phyloP scores from a whole-genome alignment of 2,329 filamentous ascomycete genomes.

The Penicillium sp. region DNA sequence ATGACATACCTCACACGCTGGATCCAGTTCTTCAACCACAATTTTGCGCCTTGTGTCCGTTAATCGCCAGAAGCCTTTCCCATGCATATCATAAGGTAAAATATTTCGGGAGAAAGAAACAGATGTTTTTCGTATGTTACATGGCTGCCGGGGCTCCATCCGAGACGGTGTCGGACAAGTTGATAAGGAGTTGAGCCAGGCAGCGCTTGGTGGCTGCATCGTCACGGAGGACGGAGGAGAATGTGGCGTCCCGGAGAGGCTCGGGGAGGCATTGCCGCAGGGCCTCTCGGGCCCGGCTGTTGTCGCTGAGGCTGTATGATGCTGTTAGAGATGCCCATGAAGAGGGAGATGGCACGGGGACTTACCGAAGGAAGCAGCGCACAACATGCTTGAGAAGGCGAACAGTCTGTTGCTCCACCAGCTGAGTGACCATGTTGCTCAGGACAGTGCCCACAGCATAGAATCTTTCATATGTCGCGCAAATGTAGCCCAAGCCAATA shows the following conservation, averaged over 20 bases:
- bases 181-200: slow-evolving; percentile 93
- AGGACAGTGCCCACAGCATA: slow-evolving; percentile 96
- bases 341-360: slow-evolving; percentile 12
- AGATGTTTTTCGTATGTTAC: slow-evolving; percentile 39
- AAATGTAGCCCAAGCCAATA: slow-evolving; percentile 95
- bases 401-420: slow-evolving; percentile 96
- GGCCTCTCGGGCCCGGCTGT: slow-evolving; percentile 90
- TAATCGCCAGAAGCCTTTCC: slow-evolving; percentile 43
- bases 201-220: slow-evolving; percentile 97
- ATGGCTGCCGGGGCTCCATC: slow-evolving; percentile 47
- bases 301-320: slow-evolving; percentile 75
- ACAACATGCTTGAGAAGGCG: slow-evolving; percentile 96
- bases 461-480: slow-evolving; percentile 96
- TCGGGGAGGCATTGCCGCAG: slow-evolving; percentile 94
- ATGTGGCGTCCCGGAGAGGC: slow-evolving; percentile 96
- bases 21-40: slow-evolving; percentile 23
- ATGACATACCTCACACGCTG: slow-evolving; percentile 10
- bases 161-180: slow-evolving; percentile 84
- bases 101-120: slow-evolving; percentile 36
- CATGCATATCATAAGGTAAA: slow-evolving; percentile 44
- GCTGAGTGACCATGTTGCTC: slow-evolving; percentile 97
- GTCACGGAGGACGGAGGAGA: slow-evolving; percentile 92
- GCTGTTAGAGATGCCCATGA: slow-evolving; percentile 2
- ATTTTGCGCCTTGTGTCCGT: slow-evolving; percentile 42
- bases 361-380: slow-evolving; percentile 88